A percentile compares a stretch with the other conserved stretches of the same genome.
Evolutionary conservation across 169 alveolate species (phyloP).

Genomic region (Perkinsus olseni): DNA sequence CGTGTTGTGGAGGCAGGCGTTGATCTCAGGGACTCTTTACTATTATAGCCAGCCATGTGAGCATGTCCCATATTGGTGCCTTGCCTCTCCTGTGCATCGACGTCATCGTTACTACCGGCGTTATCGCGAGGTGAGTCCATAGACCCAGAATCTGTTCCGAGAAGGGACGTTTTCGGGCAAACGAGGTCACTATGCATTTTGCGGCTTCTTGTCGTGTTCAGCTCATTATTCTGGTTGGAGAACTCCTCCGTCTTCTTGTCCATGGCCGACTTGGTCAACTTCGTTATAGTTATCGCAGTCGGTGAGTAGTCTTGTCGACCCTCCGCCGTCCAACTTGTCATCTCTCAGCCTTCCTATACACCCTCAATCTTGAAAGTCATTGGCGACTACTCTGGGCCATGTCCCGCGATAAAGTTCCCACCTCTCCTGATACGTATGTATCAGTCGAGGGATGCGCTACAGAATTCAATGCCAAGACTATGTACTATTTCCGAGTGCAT

Average conservation of each 20-base stretch:
- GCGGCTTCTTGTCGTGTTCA: neutral
- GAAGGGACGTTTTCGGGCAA: too few species aligned
- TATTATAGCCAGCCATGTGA: neutral
- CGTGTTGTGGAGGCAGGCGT: too few species aligned
- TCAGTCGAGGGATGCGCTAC: neutral
- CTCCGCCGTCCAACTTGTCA: neutral
- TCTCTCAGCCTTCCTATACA: neutral
- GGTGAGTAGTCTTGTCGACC: neutral
- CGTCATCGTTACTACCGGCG: neutral
- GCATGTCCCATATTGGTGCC: neutral
- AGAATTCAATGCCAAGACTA: neutral
- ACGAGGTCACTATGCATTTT: too few species aligned
- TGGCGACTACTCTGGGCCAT: neutral
- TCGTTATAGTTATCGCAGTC: neutral
- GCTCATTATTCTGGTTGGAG: neutral
- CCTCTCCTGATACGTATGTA: neutral
- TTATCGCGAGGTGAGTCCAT: neutral
- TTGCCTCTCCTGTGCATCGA: neutral
- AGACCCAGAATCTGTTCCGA: too few species aligned
- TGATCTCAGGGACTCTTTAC: neutral
- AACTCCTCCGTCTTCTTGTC: neutral
- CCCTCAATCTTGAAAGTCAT: neutral
- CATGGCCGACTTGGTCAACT: neutral
- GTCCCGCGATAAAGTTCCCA: neutral
- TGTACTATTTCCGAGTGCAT: neutral